A percentile compares a stretch with the other conserved stretches of the same genome.
Evolutionary conservation across 2,329 filamentous ascomycete species (phyloP).

Genomic region (Trichophyton benhamiae): DNA sequence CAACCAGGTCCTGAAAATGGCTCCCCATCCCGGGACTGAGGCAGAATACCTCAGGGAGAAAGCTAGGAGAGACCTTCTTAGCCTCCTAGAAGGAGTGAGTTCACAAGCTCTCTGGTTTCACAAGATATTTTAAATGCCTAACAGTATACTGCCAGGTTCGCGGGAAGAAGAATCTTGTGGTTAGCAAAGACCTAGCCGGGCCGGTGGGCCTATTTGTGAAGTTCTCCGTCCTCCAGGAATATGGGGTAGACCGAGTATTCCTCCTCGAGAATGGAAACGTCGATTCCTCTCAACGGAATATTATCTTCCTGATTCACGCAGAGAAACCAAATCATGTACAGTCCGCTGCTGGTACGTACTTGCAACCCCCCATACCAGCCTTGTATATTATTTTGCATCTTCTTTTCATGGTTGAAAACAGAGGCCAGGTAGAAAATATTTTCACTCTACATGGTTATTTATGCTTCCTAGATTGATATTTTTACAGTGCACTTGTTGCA

Average conservation of each 20-base stretch:
- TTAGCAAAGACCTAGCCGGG: constrained; percentile 81
- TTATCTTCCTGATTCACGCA: constrained; percentile 83
- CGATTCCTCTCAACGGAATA: constrained; percentile 86
- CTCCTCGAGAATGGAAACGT: constrained; percentile 91
- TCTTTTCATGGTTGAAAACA: constrained; percentile 4
- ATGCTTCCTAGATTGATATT: constrained; percentile 40
- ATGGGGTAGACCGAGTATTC: constrained; percentile 96
- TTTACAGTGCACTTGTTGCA: not conserved
- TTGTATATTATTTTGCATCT: constrained; percentile 14
- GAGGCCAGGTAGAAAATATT: constrained; percentile 44
- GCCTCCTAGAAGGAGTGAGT: constrained; percentile 90
- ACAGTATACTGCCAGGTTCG: constrained; percentile 53
- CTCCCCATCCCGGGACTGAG: constrained; percentile 33
- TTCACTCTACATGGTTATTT: constrained; percentile 47
- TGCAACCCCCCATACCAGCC: not conserved
- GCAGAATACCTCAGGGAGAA: constrained; percentile 37
- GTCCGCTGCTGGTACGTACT: constrained; percentile 68
- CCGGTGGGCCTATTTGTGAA: constrained; percentile 86
- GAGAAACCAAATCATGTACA: constrained; percentile 77
- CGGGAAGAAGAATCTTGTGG: constrained; percentile 95
- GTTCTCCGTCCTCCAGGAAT: constrained; percentile 88
- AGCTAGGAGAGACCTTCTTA: constrained; percentile 76
- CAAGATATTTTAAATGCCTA: not conserved
- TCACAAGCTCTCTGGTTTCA: not conserved
- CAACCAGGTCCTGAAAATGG: constrained; percentile 22